These are phyloP conservation scores for Kodamaea sp. DNA, from an alignment of 1,139 yeast genomes.

Conservation along the genomic window DNA sequence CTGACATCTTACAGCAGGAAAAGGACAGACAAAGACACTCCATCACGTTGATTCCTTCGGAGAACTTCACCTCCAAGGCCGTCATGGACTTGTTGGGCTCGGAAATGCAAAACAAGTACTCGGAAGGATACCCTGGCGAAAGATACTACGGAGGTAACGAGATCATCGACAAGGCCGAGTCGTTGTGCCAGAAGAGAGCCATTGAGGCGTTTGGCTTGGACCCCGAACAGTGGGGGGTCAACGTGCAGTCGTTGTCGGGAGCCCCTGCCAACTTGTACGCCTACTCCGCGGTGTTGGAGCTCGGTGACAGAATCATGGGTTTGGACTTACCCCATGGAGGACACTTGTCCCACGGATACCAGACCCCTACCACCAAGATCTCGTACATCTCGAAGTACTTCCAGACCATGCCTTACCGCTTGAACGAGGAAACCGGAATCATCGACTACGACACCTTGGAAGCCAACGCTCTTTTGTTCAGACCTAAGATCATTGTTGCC, in stretches of 20 bases:
- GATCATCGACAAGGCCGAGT: conserved; percentile 87
- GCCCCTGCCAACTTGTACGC: conserved; percentile 96
- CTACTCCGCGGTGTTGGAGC: conserved; percentile 86
- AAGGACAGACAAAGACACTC: conserved; percentile 84
- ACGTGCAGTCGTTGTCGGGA: conserved; percentile 91
- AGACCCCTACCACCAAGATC: conserved; percentile 83
- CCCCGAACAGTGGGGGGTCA: conserved; percentile 89
- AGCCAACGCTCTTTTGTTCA: conserved; percentile 78
- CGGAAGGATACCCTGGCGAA: conserved; percentile 98
- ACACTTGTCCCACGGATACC: conserved; percentile 95
- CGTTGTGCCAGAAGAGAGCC: conserved; percentile 89
- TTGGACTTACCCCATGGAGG: conserved; percentile 97
- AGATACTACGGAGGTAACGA: conserved; percentile 97
- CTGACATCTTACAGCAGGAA: conserved; percentile 69
- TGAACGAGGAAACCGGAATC: conserved; percentile 79
- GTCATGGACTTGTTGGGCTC: conserved; percentile 94
- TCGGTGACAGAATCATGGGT: conserved; percentile 95
- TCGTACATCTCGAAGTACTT: conserved; percentile 90
- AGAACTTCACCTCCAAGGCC: conserved; percentile 91
- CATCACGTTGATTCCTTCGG: conserved; percentile 89
- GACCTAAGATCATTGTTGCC: conserved; percentile 94
- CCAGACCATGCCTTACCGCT: conserved; percentile 96
- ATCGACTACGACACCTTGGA: conserved; percentile 90
- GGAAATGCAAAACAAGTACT: conserved; percentile 96
- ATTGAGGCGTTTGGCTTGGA: conserved; percentile 77